These are phyloP conservation scores for Arachnomyces sp. DNA, from an alignment of 2,329 filamentous ascomycete genomes.

Conservation along the genomic window DNA sequence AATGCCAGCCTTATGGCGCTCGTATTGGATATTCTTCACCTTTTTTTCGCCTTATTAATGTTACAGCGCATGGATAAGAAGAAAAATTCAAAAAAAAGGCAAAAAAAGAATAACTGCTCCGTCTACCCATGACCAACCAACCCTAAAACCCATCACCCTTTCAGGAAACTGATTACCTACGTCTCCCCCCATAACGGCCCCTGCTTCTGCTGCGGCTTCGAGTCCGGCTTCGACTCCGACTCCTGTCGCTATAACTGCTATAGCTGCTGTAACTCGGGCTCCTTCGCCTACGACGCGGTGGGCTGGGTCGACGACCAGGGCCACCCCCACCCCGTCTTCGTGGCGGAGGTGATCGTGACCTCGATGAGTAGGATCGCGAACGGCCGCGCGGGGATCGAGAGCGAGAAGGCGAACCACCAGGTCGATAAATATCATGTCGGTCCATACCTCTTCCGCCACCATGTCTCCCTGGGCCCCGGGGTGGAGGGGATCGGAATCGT, in stretches of 20 bases:
- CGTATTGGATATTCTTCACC: too few species aligned
- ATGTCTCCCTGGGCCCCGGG: conserved; percentile 29
- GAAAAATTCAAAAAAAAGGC: neutral
- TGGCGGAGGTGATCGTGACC: conserved; percentile 34
- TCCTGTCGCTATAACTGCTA: conserved; percentile 45
- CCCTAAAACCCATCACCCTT: neutral
- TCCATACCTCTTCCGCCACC: conserved; percentile 37
- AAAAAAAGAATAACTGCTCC: too few species aligned
- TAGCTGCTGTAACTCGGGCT: conserved; percentile 58
- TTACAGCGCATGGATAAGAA: neutral
- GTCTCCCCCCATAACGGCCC: conserved; percentile 12
- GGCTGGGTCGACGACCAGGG: conserved; percentile 26
- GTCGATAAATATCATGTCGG: conserved; percentile 49
- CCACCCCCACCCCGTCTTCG: conserved; percentile 29
- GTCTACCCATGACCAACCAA: neutral
- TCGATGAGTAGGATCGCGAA: conserved; percentile 30
- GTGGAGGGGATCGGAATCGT: conserved; percentile 26
- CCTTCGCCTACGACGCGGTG: conserved; percentile 40
- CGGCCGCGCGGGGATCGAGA: conserved; percentile 28
- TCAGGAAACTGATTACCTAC: neutral
- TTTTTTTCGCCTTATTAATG: conserved; percentile 1
- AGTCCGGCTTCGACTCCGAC: conserved; percentile 43
- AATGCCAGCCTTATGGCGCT: too few species aligned
- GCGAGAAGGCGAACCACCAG: conserved; percentile 46
- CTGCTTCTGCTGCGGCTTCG: conserved; percentile 48